Evolutionary conservation across 352 stramenopile species (phyloP).

Genomic region (Phytophthora palmivora): DNA sequence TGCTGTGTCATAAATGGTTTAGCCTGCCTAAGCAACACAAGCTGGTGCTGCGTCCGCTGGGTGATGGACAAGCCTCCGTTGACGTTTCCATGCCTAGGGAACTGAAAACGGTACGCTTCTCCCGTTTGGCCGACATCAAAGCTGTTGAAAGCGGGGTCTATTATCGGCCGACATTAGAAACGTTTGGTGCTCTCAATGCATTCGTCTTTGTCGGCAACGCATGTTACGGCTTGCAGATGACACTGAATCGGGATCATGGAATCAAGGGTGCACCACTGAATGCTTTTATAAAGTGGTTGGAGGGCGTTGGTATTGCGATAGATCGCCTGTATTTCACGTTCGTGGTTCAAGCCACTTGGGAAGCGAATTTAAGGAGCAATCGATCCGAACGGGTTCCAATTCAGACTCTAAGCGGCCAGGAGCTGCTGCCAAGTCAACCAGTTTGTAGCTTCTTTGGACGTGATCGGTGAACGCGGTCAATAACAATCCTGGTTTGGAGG

Average conservation of each 20-base stretch:
- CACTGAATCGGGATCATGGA: conserved; percentile 21
- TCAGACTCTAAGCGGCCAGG: conserved; percentile 2
- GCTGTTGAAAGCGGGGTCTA: conserved; percentile 3
- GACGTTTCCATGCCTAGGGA: conserved; percentile 5
- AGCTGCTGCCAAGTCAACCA: conserved; percentile 16
- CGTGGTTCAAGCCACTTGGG: conserved; percentile 15
- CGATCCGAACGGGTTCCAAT: conserved; percentile 3
- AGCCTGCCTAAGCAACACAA: conserved; percentile 8
- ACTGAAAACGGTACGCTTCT: conserved; percentile 17
- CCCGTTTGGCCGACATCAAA: conserved; percentile 9
- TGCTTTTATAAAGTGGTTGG: conserved; percentile 10
- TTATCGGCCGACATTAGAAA: conserved; percentile 16
- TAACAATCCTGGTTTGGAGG: conserved; percentile 5
- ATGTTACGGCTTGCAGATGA: conserved; percentile 23
- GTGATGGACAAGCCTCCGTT: conserved; percentile 4
- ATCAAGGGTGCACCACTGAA: conserved; percentile 20
- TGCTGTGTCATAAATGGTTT: conserved; percentile 26
- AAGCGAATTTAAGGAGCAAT: conserved; percentile 13
- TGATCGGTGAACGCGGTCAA: conserved; percentile 1
- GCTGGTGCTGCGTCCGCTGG: conserved; percentile 6
- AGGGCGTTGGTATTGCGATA: conserved; percentile 5
- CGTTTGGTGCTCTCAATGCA: conserved; percentile 18
- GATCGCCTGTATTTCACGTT: conserved; percentile 14
- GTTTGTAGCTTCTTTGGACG: conserved; percentile 10
- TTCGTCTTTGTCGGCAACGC: conserved; percentile 10